Evolutionary conservation across 805 yeast genomes (phyloP).

Genomic region (Starmerella geochares): DNA sequence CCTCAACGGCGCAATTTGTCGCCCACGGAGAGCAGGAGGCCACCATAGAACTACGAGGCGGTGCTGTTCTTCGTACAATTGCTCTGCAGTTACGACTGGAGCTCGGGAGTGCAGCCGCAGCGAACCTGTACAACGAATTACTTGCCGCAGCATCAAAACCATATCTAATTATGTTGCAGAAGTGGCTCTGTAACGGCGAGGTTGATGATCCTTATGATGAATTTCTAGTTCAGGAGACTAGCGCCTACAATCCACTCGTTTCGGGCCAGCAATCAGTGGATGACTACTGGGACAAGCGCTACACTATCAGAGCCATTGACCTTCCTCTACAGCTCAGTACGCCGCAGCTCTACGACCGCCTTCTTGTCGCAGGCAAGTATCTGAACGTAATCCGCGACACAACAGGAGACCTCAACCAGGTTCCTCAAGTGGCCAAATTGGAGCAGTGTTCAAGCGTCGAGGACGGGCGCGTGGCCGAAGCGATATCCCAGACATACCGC

Average conservation of each 20-base stretch:
- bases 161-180: slow-evolving; percentile 57
- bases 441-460: slow-evolving; percentile 31
- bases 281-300: slow-evolving; percentile 44
- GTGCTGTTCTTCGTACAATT: slow-evolving; percentile 53
- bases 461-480: slow-evolving; percentile 42
- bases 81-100: slow-evolving; percentile 46
- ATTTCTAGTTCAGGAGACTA: slow-evolving; percentile 46
- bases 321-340: slow-evolving; percentile 53
- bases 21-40: slow-evolving; percentile 39
- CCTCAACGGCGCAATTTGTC: slow-evolving; percentile 25
- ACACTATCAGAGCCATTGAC: slow-evolving; percentile 63
- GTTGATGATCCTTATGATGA: slow-evolving; percentile 74
- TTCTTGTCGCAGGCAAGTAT: slow-evolving; percentile 75
- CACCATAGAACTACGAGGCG: slow-evolving; percentile 48
- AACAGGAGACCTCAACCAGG: background rate
- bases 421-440: slow-evolving; percentile 3
- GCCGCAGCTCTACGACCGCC: slow-evolving; percentile 47
- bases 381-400: slow-evolving; percentile 54
- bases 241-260: slow-evolving; percentile 9
- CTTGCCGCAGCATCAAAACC: slow-evolving; percentile 50
- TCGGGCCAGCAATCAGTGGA: slow-evolving; percentile 29
- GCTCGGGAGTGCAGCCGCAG: slow-evolving; percentile 56
- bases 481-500: slow-evolving; percentile 50
- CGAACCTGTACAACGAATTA: slow-evolving; percentile 42
- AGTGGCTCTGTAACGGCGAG: slow-evolving; percentile 70